Percentiles rank a stretch among this genome's conserved stretches.
Evolutionary conservation across 495 filamentous ascomycete species (phyloP).

Genomic region (Aspergillus nanangensis): DNA sequence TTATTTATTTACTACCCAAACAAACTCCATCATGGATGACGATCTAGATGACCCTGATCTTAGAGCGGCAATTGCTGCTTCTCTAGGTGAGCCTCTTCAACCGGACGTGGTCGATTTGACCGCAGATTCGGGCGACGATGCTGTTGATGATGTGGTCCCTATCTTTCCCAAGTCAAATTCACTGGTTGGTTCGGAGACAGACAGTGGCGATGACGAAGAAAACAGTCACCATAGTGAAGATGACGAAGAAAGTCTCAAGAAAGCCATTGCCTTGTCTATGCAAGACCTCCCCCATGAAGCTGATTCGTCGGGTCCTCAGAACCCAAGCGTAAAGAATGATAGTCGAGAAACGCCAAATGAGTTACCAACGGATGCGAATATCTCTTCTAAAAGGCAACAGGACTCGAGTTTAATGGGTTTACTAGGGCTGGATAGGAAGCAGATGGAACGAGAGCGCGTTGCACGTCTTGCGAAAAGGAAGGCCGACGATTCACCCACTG

Average conservation of each 20-base stretch:
- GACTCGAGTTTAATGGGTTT: constrained; percentile 19
- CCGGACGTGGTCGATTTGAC: constrained; percentile 48
- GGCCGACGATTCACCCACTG: constrained; percentile 21
- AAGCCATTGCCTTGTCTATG: constrained; percentile 52
- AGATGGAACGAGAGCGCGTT: constrained; percentile 84
- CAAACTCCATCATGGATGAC: constrained; percentile 14
- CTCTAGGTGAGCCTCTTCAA: constrained; percentile 77
- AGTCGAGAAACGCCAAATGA: too few relatives aligned
- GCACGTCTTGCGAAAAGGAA: constrained; percentile 62
- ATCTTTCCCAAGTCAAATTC: constrained; percentile 32
- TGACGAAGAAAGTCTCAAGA: constrained; percentile 43
- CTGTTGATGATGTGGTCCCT: constrained; percentile 26
- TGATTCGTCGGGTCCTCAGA: too few relatives aligned
- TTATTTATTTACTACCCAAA: too few relatives aligned
- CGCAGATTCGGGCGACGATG: constrained; percentile 25
- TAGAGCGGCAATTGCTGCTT: constrained; percentile 62
- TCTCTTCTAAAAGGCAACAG: not conserved
- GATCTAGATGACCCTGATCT: constrained; percentile 17
- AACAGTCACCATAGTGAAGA: not conserved
- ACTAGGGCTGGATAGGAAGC: constrained; percentile 62
- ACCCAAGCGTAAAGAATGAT: too few relatives aligned
- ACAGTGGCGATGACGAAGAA: constrained; percentile 15
- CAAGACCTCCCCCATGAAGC: constrained; percentile 12
- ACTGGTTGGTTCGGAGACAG: constrained; percentile 31
- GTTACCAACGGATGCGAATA: not conserved